Conservation (phyloP, 2,329 filamentous ascomycete genomes). For the Aspergillus tamarii region DNA sequence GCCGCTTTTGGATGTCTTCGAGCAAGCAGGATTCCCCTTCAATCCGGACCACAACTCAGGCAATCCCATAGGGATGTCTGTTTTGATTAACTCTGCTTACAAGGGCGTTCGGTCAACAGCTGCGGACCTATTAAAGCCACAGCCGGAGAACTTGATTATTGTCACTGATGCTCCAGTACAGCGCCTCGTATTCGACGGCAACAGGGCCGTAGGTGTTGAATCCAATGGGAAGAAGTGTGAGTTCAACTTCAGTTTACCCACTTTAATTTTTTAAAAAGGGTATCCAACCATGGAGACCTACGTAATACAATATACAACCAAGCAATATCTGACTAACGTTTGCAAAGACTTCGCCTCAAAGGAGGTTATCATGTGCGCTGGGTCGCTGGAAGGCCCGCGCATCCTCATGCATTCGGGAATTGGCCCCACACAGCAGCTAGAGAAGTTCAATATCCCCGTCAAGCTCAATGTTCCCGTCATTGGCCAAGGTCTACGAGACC, state of each 20-base stretch:
- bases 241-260: conserved; percentile 10
- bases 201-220: conserved; percentile 51
- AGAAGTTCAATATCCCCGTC: conserved; percentile 46
- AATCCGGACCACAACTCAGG: conserved; percentile 63
- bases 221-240: conserved; percentile 46
- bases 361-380: conserved; percentile 46
- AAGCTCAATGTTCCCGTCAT: conserved; percentile 46
- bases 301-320: neutral
- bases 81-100: conserved; percentile 54
- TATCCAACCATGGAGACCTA: neutral
- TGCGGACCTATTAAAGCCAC: conserved; percentile 49
- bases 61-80: conserved; percentile 59
- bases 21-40: conserved; percentile 51
- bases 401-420: conserved; percentile 55
- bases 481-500: conserved; percentile 52
- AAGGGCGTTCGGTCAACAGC: conserved; percentile 56
- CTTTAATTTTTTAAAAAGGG: neutral
- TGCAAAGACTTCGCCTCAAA: conserved; percentile 35
- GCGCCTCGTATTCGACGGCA: conserved; percentile 52
- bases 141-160: conserved; percentile 58
- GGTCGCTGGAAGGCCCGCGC: conserved; percentile 44
- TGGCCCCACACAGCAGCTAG: conserved; percentile 48
- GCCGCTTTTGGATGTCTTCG: conserved; percentile 51
- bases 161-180: conserved; percentile 54
- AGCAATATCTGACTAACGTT: neutral